Evolutionary conservation across 495 filamentous ascomycete species (phyloP).

Genomic region (Glonium stellatum): DNA sequence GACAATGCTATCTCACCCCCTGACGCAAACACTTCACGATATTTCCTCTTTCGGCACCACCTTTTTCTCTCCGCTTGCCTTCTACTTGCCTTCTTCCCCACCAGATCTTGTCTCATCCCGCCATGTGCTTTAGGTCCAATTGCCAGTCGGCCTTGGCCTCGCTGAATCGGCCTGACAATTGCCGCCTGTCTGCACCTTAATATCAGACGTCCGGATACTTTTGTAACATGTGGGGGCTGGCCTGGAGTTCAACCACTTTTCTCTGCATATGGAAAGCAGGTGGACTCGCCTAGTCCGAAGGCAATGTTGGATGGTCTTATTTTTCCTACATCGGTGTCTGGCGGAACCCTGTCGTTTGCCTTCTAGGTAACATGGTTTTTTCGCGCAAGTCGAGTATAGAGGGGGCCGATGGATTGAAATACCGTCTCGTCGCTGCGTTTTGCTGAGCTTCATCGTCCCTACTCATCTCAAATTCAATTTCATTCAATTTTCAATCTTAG

Average conservation of each 20-base stretch:
- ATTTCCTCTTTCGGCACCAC: not conserved
- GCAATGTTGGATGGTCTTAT: not conserved
- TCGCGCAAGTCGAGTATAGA: not conserved
- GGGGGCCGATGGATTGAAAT: not conserved
- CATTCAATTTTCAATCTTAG: not conserved
- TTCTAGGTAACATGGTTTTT: not conserved
- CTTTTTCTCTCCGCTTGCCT: not conserved
- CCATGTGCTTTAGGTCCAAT: not conserved
- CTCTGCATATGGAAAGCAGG: not conserved
- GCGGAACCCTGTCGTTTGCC: not conserved
- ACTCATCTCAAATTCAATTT: not conserved
- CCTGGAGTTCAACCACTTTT: not conserved
- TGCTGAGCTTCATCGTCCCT: not conserved
- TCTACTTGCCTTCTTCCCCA: too few species aligned
- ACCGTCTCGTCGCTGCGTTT: not conserved
- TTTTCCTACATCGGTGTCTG: not conserved
- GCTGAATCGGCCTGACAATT: not conserved
- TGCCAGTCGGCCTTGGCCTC: not conserved
- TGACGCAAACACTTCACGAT: constrained; percentile 3
- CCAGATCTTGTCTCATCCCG: not conserved
- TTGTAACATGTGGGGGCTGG: not conserved
- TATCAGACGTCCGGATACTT: not conserved
- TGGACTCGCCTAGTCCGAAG: too few species aligned
- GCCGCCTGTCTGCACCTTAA: not conserved
- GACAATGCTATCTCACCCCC: not conserved